phyloP scores from a whole-genome alignment of 2,329 filamentous ascomycete genomes.

The Claviceps lovelessii region DNA sequence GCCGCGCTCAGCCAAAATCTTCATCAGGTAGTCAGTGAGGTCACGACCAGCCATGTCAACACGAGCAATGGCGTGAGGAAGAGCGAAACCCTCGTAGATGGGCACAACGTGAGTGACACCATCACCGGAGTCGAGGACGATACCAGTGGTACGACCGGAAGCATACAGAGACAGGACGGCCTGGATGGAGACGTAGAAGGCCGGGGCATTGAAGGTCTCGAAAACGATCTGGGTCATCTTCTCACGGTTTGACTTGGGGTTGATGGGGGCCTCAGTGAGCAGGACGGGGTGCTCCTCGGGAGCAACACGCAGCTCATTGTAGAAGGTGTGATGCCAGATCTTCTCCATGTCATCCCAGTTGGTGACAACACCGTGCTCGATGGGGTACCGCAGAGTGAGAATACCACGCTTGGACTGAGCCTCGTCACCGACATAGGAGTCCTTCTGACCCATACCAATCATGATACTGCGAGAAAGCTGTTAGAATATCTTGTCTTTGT shows the following conservation, averaged over 20 bases:
- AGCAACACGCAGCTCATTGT: slow-evolving; percentile 99
- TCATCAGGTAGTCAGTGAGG: slow-evolving; percentile 99
- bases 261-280: slow-evolving; percentile 98
- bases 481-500: slow-evolving; percentile 4
- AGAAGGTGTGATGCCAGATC: slow-evolving; percentile 99
- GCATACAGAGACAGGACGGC: slow-evolving; percentile 98
- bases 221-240: slow-evolving; percentile 99
- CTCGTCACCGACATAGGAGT: slow-evolving; percentile 99
- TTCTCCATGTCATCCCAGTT: slow-evolving; percentile 99
- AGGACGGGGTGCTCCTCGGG: slow-evolving; percentile 99
- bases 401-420: slow-evolving; percentile 99
- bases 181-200: slow-evolving; percentile 99
- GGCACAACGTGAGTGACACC: slow-evolving; percentile 99
- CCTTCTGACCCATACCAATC: slow-evolving; percentile 99
- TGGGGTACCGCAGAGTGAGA: slow-evolving; percentile 96
- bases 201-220: slow-evolving; percentile 99
- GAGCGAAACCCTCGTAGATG: slow-evolving; percentile 99
- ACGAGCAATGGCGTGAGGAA: slow-evolving; percentile 99
- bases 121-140: slow-evolving; percentile 98
- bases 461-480: slow-evolving; percentile 61
- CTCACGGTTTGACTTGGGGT: slow-evolving; percentile 99
- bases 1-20: slow-evolving; percentile 97
- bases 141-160: slow-evolving; percentile 99
- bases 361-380: slow-evolving; percentile 99
- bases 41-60: slow-evolving; percentile 99